Evolutionary conservation across 2,329 filamentous ascomycete species (phyloP), one percentile per base, ranked within the genome.

Genomic region (Onygenales sp.): DNA sequence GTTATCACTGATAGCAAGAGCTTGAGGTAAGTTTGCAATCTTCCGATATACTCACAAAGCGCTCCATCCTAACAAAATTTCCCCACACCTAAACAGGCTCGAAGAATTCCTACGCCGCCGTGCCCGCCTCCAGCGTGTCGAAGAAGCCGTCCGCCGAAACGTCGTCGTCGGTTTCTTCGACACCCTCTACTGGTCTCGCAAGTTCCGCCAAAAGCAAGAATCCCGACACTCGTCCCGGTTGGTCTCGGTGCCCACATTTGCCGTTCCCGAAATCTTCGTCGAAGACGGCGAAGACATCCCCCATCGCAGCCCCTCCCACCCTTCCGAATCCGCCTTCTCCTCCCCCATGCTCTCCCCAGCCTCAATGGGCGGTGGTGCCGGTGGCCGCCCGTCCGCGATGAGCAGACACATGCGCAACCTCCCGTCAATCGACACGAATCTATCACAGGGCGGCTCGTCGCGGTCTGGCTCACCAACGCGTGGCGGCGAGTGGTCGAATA

Each of bases 1-100:
- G 90, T 98, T 64, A 98, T 98, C 67, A 95, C 86, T 61, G 93
- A 98, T 70, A 96, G 86, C 74, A 96, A 96, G 77, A 95, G 90
- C 70, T 74, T 98, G 65, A 85, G 81, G 85, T 87, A 74, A 66
- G 74, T 70, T 45, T 44, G 31, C n/a, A 60, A 43, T 21, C 40
- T 42, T 3, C 50, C 48, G 17, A 47, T 50, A 10, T 36, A 34
- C 17, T 33, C 49, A 21, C 17, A 31, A 3, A 32, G 21, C 3
- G 14, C 17, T 33, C 10, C 9, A 50, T 63, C 70, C 64, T 75
- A 63, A 55, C 53, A 37, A 53, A 42, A 11, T 44, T 36, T 42
- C 51, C 27, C 40, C 33, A n/a, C 31, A 17, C 17, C 13, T 42
- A 11, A 13, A 37, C 40, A 89, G 88, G 57, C 80, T 98, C 2